Evolutionary conservation across 257 asterid species (phyloP).

Genomic region (Sherardia arvensis): DNA sequence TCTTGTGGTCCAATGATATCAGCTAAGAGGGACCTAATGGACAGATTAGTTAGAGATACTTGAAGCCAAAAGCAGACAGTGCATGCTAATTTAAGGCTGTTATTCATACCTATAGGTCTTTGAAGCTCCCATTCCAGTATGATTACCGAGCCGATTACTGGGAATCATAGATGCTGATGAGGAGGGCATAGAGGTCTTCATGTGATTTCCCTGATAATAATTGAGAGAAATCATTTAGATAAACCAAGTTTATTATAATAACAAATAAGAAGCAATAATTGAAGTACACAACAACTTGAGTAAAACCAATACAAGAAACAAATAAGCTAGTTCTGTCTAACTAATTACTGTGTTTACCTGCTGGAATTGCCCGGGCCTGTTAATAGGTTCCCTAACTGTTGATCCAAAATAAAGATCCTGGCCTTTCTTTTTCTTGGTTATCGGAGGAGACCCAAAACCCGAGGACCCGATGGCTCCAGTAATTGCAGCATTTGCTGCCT

Average conservation of each 20-base stretch:
- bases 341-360: constrained; percentile 39
- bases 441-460: constrained; percentile 79
- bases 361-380: constrained; percentile 49
- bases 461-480: constrained; percentile 89
- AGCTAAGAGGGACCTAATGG: constrained; percentile 75
- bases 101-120: constrained; percentile 72
- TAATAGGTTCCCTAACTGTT: constrained; percentile 42
- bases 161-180: constrained; percentile 43
- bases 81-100: constrained; percentile 6
- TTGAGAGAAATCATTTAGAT: background rate
- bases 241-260: background rate
- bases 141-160: constrained; percentile 45
- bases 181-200: constrained; percentile 44
- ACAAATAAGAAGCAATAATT: background rate
- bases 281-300: background rate
- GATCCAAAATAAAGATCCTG: constrained; percentile 60
- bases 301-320: background rate
- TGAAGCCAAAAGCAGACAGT: constrained; percentile 4
- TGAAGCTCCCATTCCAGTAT: constrained; percentile 62
- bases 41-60: constrained; percentile 26
- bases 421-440: constrained; percentile 64
- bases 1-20: constrained; percentile 92
- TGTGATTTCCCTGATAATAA: constrained; percentile 51
- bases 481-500: constrained; percentile 95
- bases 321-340: background rate